Base-by-base conservation (phyloP, 2,329 filamentous ascomycete species). In the Fusarium burgessii region DNA sequence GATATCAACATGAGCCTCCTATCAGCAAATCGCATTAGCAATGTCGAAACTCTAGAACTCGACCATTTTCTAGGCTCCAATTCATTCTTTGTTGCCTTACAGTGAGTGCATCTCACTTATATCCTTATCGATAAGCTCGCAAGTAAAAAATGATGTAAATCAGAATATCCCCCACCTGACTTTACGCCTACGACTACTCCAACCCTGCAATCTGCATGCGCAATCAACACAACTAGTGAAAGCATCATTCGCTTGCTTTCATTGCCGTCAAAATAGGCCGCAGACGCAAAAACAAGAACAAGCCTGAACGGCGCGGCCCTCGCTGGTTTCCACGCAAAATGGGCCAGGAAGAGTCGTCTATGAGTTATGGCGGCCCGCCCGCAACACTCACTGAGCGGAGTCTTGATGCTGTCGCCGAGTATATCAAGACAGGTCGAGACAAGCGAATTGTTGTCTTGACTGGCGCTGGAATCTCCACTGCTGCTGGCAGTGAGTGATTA, bases 391-490 rank as follows among this genome's bases (percentile, higher is more conserved):
- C 87, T 43, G 88, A 87, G 35, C 90, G 94, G 60, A 92, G 87
- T 32, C 80, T 98, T 17, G 85, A 91, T 20, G 92, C 89, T 7
- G 85, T 98, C 41, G 95, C 94, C n/a, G 87, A 92, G 32, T 91
- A 93, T 76, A 95, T 99, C 80, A 90, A 89, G 72, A 86, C 90
- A 76, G 92, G 91, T 47, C 80, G 86, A 51, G 90, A 87, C 36
- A 87, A 87, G 75, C 87, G 87, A 52, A 92, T 99, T 62, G 93
- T 97, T 27, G 92, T 98, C 68, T 90, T 98, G 89, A 94, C 93
- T 5, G 95, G 95, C 63, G 95, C 95, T 15, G 95, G 95, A 50
- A 97, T 98, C 73, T 93, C 91, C 33, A 95, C 93, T 1, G 87
- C 89, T 13, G 89, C 89, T 60, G 90, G 90, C 62, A 91, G 87